Percentiles rank a stretch among this genome's conserved stretches.
Conservation (phyloP, 139 green algal species). For the Deuterostichococcus epilithicus region DNA sequence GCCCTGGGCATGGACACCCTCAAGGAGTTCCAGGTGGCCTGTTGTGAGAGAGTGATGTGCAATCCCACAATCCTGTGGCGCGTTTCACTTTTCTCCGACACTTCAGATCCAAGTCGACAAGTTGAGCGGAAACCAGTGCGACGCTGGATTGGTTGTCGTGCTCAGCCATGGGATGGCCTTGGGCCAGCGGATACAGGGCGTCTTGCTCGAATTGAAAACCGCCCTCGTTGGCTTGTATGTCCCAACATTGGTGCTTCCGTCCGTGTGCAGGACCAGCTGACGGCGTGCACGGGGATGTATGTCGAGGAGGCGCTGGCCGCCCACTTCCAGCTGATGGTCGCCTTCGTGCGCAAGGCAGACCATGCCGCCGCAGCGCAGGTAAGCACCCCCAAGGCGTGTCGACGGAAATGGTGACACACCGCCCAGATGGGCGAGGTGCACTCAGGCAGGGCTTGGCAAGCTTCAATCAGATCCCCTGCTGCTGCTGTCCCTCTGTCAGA, state of each 20-base stretch:
- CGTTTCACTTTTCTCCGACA: background rate
- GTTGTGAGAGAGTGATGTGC: too few species aligned
- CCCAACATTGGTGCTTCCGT: background rate
- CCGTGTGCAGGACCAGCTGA: slow-evolving; percentile 63
- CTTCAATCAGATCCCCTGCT: too few species aligned
- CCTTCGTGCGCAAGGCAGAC: slow-evolving; percentile 67
- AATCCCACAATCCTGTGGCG: too few species aligned
- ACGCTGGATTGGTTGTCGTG: too few species aligned
- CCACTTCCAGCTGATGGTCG: slow-evolving; percentile 71
- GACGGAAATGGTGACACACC: too few species aligned
- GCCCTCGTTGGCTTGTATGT: too few species aligned
- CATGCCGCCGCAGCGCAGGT: slow-evolving; percentile 30
- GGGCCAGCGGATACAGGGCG: too few species aligned
- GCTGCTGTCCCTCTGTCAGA: too few species aligned
- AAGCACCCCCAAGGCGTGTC: background rate
- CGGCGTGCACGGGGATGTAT: slow-evolving; percentile 64
- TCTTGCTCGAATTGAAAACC: too few species aligned
- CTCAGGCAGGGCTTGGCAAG: too few species aligned
- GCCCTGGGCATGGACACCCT: slow-evolving; percentile 51
- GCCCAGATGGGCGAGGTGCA: too few species aligned
- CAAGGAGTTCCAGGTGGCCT: slow-evolving; percentile 74
- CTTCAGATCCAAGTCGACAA: background rate
- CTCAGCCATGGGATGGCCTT: too few species aligned
- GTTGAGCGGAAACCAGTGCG: background rate
- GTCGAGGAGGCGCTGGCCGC: slow-evolving; percentile 78